A percentile compares a stretch with the other conserved stretches of the same genome.
These are phyloP conservation scores for Paxillus involutus DNA, from an alignment of 768 basidiomycete species.

Conservation along the genomic window DNA sequence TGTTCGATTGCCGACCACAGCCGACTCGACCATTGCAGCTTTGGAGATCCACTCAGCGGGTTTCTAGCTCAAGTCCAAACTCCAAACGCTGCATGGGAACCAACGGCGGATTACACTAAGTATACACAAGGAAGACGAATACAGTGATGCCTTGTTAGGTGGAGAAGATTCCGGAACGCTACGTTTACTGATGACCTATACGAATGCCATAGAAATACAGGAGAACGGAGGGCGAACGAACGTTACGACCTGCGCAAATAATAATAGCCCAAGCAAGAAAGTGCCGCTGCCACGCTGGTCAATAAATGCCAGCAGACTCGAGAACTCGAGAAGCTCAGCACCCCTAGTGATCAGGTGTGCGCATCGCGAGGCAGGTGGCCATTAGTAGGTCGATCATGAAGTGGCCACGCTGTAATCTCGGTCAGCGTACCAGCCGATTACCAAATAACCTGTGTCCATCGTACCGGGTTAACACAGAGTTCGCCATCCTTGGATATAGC, in stretches of 20 bases:
- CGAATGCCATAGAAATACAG: background rate
- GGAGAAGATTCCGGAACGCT: too few species aligned
- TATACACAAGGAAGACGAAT: too few species aligned
- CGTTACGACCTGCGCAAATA: background rate
- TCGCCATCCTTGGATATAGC: slow-evolving; percentile 32
- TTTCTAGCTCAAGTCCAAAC: too few species aligned
- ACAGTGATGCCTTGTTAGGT: too few species aligned
- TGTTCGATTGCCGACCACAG: too few species aligned
- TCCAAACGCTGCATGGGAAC: too few species aligned
- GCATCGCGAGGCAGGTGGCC: slow-evolving; percentile 26
- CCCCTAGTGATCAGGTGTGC: slow-evolving; percentile 16
- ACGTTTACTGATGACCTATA: background rate
- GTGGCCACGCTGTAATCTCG: slow-evolving; percentile 15
- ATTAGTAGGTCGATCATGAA: slow-evolving; percentile 29
- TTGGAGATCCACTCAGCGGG: too few species aligned
- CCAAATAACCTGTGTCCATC: background rate
- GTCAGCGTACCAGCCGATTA: slow-evolving; percentile 4
- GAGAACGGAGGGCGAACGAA: background rate
- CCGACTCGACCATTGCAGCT: too few species aligned
- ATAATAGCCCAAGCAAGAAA: background rate
- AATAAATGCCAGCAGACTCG: background rate
- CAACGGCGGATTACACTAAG: too few species aligned
- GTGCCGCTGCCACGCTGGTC: too few species aligned
- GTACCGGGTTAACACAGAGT: slow-evolving; percentile 29
- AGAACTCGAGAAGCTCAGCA: background rate